Evolutionary conservation across 2,329 filamentous ascomycete species (phyloP), one percentile per base, ranked within the genome.

Genomic region (Byssochlamys sp.): DNA sequence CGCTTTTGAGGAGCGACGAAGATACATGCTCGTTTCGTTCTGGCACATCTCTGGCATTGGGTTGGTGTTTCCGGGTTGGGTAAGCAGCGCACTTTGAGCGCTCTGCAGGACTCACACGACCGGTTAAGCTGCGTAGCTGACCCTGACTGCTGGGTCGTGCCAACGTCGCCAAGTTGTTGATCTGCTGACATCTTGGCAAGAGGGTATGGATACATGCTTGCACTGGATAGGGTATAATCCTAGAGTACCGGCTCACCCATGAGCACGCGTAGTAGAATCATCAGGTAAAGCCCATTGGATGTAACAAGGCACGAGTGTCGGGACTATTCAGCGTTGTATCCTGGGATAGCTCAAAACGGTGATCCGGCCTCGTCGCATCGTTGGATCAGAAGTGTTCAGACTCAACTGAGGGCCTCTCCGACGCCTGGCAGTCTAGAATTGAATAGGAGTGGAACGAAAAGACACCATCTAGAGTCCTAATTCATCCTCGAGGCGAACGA

Each of bases 21-120:
- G 54, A 72, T 57, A 39, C 70, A 73, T 1, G 65, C 14, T 53
- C 69, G 65, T 50, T 69, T 71, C 10, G 69, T 66, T 59, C 70
- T 73, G 9, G 64, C 65, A 56, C 70, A 73, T 64, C 70, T 63
- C 61, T 72, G 70, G 50, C 70, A 73, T 56, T 71, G 69, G 49
- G 67, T 71, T n/a, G 68, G 64, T 19, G 65, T 64, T 51, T 59
- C 57, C 51, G 62, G 64, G 50, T 66, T 69, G 19, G 70, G 70
- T 6, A 73, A 62, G 60, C 70, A 73, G 54, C 70, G 70, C 7
- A 73, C 70, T 59, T 73, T 73, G 12, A 73, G 62, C 29, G 66
- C 67, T 60, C 70, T 66, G 45, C 70, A 73, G 5, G 70, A 71
- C 64, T 73, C 70, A 55, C 70, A 73, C 7, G 70, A 73, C 49